These are phyloP conservation scores for Phaeophleospora eucalypticola DNA, from an alignment of 2,329 filamentous ascomycete genomes.

Conservation along the genomic window DNA sequence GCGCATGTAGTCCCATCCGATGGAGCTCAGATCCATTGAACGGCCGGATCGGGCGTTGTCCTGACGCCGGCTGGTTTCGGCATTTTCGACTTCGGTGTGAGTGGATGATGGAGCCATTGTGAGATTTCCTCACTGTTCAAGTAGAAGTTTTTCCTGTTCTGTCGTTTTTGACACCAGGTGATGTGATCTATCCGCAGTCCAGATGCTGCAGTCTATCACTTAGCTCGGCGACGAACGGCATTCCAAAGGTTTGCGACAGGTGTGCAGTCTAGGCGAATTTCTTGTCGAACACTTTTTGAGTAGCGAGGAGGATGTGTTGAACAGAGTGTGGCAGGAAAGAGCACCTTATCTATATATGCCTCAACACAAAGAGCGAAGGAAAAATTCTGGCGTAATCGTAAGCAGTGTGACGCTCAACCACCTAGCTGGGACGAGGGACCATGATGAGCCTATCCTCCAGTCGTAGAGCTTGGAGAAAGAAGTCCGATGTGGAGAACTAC, in stretches of 20 bases:
- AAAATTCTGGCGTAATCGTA: constrained; percentile 2
- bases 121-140: neutral
- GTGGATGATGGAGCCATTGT: constrained; percentile 2
- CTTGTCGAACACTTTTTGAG: neutral
- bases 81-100: constrained; percentile 2
- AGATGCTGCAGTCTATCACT: constrained; percentile 16
- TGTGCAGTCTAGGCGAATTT: neutral
- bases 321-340: neutral
- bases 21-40: constrained; percentile 13
- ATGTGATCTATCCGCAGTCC: constrained; percentile 4
- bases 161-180: constrained; percentile 4
- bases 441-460: constrained; percentile 10
- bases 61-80: neutral
- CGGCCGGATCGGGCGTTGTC: neutral
- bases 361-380: neutral
- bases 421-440: neutral
- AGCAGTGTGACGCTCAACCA: constrained; percentile 3
- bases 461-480: neutral
- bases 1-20: constrained; percentile 15
- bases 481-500: neutral
- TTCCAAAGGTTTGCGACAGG: constrained; percentile 1
- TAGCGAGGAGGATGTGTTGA: neutral
- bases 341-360: constrained; percentile 1
- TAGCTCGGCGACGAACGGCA: constrained; percentile 9
- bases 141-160: neutral